phyloP scores from a whole-genome alignment of 768 basidiomycete species.

The Rhizopogon vinicolor region DNA sequence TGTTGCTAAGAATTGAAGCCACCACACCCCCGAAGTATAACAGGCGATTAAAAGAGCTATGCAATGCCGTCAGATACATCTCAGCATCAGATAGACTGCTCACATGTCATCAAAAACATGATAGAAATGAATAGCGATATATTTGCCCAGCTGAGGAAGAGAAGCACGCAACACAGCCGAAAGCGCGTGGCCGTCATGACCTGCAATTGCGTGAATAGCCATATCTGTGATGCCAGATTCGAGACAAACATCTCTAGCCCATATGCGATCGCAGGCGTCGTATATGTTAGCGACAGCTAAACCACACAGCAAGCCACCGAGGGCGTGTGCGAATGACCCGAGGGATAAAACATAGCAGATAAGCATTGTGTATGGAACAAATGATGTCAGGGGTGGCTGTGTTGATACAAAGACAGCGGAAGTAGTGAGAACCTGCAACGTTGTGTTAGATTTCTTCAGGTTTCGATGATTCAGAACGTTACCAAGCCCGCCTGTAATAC shows the following conservation, averaged over 20 bases:
- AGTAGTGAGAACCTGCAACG: not conserved
- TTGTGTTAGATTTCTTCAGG: not conserved
- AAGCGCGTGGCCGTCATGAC: not conserved
- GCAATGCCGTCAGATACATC: not conserved
- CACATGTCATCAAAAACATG: not conserved
- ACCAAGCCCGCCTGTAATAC: not conserved
- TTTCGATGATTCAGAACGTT: not conserved
- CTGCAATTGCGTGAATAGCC: not conserved
- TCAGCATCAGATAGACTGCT: not conserved
- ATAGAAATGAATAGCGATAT: not conserved
- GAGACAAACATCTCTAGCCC: not conserved
- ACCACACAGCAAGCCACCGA: not conserved
- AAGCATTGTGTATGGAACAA: not conserved
- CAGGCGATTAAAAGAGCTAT: not conserved
- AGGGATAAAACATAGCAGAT: not conserved
- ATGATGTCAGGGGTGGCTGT: not conserved
- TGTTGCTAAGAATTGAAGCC: not conserved
- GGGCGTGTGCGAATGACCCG: slow-evolving; percentile 1
- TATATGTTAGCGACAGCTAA: not conserved
- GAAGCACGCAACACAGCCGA: not conserved
- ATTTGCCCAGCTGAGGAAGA: not conserved
- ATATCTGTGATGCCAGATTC: not conserved
- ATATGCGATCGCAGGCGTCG: not conserved
- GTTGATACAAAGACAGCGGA: not conserved
- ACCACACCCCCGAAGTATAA: not conserved